These are phyloP conservation scores for Boletus semigastroideus DNA, from an alignment of 1,284 basidiomycete genomes.

Conservation along the genomic window DNA sequence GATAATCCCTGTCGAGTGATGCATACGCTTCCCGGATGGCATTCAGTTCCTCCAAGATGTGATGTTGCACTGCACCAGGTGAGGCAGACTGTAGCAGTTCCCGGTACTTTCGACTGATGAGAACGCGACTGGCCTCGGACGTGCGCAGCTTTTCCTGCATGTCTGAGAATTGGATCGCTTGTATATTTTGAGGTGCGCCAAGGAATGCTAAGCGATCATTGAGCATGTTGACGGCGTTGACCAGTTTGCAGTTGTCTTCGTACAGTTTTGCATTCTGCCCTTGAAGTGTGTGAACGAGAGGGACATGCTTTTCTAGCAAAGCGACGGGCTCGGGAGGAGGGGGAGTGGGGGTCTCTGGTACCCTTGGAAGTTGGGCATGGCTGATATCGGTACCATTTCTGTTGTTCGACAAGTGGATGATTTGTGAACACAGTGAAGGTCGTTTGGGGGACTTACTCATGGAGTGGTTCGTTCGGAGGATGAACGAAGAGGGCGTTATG, in stretches of 20 bases:
- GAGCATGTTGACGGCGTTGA: conserved; percentile 29
- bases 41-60: conserved; percentile 22
- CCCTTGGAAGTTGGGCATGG: conserved; percentile 28
- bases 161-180: conserved; percentile 18
- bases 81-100: conserved; percentile 21
- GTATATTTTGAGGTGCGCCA: conserved; percentile 16
- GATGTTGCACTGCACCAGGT: conserved; percentile 17
- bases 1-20: conserved; percentile 24
- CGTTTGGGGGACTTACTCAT: conserved; percentile 19
- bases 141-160: conserved; percentile 28
- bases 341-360: conserved; percentile 29
- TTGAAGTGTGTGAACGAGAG: conserved; percentile 33
- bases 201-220: conserved; percentile 30
- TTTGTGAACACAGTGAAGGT: conserved; percentile 17
- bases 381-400: conserved; percentile 6
- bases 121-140: conserved; percentile 16
- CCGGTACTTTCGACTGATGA: conserved; percentile 25
- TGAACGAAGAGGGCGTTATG: background rate
- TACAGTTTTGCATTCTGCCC: conserved; percentile 49
- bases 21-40: conserved; percentile 15
- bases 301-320: conserved; percentile 37
- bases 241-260: conserved; percentile 49
- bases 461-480: background rate
- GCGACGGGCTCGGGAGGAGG: conserved; percentile 37
- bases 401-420: conserved; percentile 5